Percentiles rank a stretch among this genome's conserved stretches.
Conservation (phyloP, 1,139 yeast genomes). For the Diutina ranongensis region DNA sequence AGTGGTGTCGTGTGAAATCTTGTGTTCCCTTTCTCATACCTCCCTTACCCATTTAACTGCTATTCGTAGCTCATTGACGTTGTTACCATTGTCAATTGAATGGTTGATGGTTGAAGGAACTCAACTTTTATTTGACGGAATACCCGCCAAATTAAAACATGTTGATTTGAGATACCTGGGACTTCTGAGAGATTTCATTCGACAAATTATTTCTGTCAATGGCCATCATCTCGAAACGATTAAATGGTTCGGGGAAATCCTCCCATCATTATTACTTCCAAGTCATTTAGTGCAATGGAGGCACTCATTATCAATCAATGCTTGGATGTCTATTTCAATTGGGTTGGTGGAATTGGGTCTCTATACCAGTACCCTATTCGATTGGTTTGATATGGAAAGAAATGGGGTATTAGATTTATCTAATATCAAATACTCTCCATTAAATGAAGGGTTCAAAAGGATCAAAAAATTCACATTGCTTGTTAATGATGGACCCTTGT, state of each 20-base stretch:
- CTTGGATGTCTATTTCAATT: neutral
- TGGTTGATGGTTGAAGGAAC: neutral
- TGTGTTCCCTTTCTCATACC: neutral
- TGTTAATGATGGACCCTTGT: neutral
- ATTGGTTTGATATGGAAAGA: neutral
- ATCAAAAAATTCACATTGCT: neutral
- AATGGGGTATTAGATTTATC: neutral
- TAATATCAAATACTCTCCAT: neutral
- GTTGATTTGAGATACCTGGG: neutral
- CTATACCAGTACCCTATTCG: neutral
- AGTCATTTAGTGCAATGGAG: neutral
- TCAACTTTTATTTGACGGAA: neutral
- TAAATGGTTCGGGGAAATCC: neutral
- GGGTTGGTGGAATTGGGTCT: neutral
- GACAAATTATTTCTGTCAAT: neutral
- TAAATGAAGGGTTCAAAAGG: neutral
- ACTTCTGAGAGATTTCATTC: neutral
- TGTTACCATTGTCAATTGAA: neutral
- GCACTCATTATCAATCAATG: neutral
- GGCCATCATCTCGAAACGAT: neutral
- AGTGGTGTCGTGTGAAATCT: neutral
- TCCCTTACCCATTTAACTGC: neutral
- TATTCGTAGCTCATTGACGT: neutral
- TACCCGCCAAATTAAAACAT: neutral
- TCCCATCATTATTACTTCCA: neutral